These are phyloP conservation scores for Psilocybe sp. DNA, from an alignment of 768 basidiomycete genomes.

Conservation along the genomic window DNA sequence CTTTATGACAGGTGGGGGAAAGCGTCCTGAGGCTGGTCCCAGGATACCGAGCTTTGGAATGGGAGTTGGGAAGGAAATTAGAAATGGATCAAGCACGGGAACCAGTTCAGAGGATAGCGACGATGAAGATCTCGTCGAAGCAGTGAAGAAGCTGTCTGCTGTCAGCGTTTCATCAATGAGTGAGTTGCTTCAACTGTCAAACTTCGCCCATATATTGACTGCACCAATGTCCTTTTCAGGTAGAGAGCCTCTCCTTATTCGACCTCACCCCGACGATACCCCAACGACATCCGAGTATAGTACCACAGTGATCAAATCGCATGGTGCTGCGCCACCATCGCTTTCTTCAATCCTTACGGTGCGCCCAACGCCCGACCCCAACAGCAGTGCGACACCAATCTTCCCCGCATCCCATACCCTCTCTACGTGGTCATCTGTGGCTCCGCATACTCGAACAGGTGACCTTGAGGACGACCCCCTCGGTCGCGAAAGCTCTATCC, in stretches of 20 bases:
- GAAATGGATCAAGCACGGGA: conserved; percentile 33
- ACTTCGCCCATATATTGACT: conserved; percentile 1
- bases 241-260: conserved; percentile 50
- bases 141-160: conserved; percentile 49
- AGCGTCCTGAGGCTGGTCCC: conserved; percentile 56
- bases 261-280: conserved; percentile 21
- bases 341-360: conserved; percentile 76
- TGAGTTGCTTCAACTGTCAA: conserved; percentile 10
- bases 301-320: conserved; percentile 61
- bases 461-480: conserved; percentile 28
- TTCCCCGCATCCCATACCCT: conserved; percentile 32
- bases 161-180: conserved; percentile 44
- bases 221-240: conserved; percentile 30
- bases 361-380: conserved; percentile 51
- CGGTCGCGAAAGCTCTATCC: conserved; percentile 38
- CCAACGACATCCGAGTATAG: conserved; percentile 58
- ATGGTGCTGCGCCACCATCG: conserved; percentile 44
- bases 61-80: conserved; percentile 63
- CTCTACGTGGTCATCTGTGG: conserved; percentile 11
- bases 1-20: conserved; percentile 64
- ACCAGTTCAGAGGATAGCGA: conserved; percentile 57
- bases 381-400: conserved; percentile 37
- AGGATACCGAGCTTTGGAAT: conserved; percentile 86
- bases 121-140: conserved; percentile 68
- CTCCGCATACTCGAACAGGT: not conserved